Evolutionary conservation across 208 protist species (phyloP).

Genomic region (Porcisia hertigi): DNA sequence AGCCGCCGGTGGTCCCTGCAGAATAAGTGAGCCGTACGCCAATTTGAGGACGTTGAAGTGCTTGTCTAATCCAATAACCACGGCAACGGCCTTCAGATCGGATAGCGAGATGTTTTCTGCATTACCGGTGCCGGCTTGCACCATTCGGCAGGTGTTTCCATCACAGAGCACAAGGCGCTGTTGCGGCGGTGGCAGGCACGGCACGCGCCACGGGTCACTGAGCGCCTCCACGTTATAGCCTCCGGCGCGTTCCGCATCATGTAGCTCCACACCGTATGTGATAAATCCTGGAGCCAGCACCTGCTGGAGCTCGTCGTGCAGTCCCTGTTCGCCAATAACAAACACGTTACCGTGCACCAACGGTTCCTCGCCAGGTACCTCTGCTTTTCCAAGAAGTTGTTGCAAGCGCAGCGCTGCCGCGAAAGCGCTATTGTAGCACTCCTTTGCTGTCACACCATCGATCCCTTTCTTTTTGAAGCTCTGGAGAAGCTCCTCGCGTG

Average conservation of each 20-base stretch:
- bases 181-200: slow-evolving; percentile 7
- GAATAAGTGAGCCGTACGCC: slow-evolving; percentile 42
- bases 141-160: slow-evolving; percentile 29
- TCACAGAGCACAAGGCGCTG: slow-evolving; percentile 43
- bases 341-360: slow-evolving; percentile 72
- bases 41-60: slow-evolving; percentile 75
- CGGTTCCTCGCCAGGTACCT: slow-evolving; percentile 6
- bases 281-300: slow-evolving; percentile 68
- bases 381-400: slow-evolving; percentile 29
- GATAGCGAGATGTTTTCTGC: slow-evolving; percentile 44
- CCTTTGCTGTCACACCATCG: slow-evolving; percentile 33
- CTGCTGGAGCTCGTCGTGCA: slow-evolving; percentile 62
- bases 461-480: slow-evolving; percentile 50
- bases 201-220: slow-evolving; percentile 34
- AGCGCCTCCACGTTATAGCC: slow-evolving; percentile 36
- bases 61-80: slow-evolving; percentile 64
- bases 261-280: slow-evolving; percentile 74
- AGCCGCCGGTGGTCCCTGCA: slow-evolving; percentile 35
- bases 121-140: slow-evolving; percentile 19
- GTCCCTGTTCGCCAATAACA: slow-evolving; percentile 68
- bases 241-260: slow-evolving; percentile 45
- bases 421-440: slow-evolving; percentile 78
- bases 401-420: slow-evolving; percentile 52
- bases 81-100: slow-evolving; percentile 58
- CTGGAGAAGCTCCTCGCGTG: slow-evolving; percentile 35